These are phyloP conservation scores for Boletus reticuloceps DNA, from an alignment of 768 basidiomycete species.

Conservation along the genomic window DNA sequence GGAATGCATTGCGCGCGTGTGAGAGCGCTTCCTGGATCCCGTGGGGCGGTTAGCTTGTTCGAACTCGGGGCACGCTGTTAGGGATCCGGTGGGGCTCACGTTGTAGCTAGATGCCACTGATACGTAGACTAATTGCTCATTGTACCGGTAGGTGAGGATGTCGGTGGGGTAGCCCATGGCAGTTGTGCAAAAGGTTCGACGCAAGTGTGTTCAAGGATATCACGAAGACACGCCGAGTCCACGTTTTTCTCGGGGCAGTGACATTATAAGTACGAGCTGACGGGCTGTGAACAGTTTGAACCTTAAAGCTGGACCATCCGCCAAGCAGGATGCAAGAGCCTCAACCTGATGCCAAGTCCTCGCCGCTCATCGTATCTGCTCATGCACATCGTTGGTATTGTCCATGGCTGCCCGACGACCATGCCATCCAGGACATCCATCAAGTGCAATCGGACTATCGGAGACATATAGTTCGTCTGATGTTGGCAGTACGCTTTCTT, in stretches of 20 bases:
- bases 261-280: no score
- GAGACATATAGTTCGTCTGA: not conserved
- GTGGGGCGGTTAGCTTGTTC: not conserved
- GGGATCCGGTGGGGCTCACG: slow-evolving; percentile 35
- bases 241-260: no score
- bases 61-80: not conserved
- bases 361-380: not conserved
- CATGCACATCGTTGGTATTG: not conserved
- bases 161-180: slow-evolving; percentile 32
- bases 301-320: no score
- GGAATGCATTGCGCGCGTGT: slow-evolving; percentile 49
- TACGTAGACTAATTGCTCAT: slow-evolving; percentile 49
- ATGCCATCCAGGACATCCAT: not conserved
- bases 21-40: slow-evolving; percentile 45
- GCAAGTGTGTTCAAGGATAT: no score
- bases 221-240: no score
- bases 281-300: no score
- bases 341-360: not conserved
- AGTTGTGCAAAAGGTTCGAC: no score
- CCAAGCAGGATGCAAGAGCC: not conserved
- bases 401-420: not conserved
- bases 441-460: not conserved
- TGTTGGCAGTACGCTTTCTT: not conserved
- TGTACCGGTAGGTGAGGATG: slow-evolving; percentile 49
- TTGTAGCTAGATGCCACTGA: slow-evolving; percentile 41